Conservation (phyloP, 371 early-diverging fungal genomes). For the Rhizopus sp. region DNA sequence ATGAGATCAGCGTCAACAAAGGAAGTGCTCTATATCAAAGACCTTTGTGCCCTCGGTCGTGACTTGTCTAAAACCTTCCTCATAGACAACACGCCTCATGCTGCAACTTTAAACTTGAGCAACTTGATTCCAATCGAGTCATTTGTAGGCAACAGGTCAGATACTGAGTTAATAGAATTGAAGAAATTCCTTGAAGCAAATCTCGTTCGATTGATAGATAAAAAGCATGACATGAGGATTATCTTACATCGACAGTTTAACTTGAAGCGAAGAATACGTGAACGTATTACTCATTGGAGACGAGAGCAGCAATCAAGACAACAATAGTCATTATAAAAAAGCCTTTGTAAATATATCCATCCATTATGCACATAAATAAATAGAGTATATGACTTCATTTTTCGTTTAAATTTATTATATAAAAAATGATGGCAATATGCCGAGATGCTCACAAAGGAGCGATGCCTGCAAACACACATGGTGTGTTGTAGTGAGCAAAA, state of each 20-base stretch:
- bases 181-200: slow-evolving; percentile 41
- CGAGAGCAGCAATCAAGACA: slow-evolving; percentile 17
- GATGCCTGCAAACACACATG: slow-evolving; percentile 43
- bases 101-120: slow-evolving; percentile 48
- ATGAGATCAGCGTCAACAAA: slow-evolving; percentile 35
- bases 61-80: slow-evolving; percentile 46
- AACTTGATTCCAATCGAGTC: slow-evolving; percentile 52
- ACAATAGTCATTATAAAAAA: too few relatives aligned
- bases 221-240: slow-evolving; percentile 42
- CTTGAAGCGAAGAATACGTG: slow-evolving; percentile 40
- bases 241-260: slow-evolving; percentile 47
- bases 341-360: too few relatives aligned
- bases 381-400: background rate
- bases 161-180: slow-evolving; percentile 37
- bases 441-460: slow-evolving; percentile 38
- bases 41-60: slow-evolving; percentile 47
- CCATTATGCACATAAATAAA: too few relatives aligned
- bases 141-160: slow-evolving; percentile 38
- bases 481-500: slow-evolving; percentile 43
- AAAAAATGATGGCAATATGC: slow-evolving; percentile 40
- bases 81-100: slow-evolving; percentile 51
- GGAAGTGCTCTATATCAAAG: slow-evolving; percentile 44
- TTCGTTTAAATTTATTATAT: slow-evolving; percentile 31
- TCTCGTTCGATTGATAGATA: slow-evolving; percentile 33
- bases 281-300: slow-evolving; percentile 42